Base-by-base conservation (phyloP, 495 filamentous ascomycete genomes). In the Aspergillus cavernicola region DNA sequence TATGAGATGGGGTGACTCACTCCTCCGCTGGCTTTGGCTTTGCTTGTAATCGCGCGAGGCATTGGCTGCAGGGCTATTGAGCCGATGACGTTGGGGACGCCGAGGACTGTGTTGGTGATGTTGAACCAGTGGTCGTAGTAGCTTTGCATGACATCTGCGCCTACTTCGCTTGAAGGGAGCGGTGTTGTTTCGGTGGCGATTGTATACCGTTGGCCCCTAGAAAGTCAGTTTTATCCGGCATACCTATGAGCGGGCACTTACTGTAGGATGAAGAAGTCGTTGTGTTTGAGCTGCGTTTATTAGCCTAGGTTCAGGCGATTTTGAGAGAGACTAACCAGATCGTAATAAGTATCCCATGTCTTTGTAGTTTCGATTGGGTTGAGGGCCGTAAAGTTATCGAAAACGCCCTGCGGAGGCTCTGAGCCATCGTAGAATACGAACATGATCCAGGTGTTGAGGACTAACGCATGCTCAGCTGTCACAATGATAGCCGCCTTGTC, bases 361-460 rank as follows among this genome's bases (percentile, higher is more conserved):
- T 74, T 72, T 22, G 68, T 71, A 29, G 76, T 79, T 32, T 76
- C 66, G 12, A 66, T 65, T 8, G 79, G 72, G 0, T 68, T 65
- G 41, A 83, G 76, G 29, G 62, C 67, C 6, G 74, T 77, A 66
- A 85, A 83, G 50, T 73, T 75, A 45, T 77, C 69, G 51, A 85
- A 85, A 7, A 80, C 70, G 4, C 71, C 78, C 12, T 67, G 57
- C 2, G 81, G 81, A 11, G 80, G 79, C 43, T 75, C 67, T 0
- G 78, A 73, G 3, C 80, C 81, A 41, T 85, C 78, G 56, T 84
- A 84, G 70, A 83, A 85, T n/a, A 83, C 54, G 58, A 84, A 85
- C 53, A 84, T 61, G 42, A 82, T 75, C 78, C 80, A 83, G 23
- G 76, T 67, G n/a, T 82, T 72, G 46, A 83, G 38, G 0, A 78